Evolutionary conservation across 163 green algal genomes (phyloP).

Genomic region (Scenedesmus sp.): DNA sequence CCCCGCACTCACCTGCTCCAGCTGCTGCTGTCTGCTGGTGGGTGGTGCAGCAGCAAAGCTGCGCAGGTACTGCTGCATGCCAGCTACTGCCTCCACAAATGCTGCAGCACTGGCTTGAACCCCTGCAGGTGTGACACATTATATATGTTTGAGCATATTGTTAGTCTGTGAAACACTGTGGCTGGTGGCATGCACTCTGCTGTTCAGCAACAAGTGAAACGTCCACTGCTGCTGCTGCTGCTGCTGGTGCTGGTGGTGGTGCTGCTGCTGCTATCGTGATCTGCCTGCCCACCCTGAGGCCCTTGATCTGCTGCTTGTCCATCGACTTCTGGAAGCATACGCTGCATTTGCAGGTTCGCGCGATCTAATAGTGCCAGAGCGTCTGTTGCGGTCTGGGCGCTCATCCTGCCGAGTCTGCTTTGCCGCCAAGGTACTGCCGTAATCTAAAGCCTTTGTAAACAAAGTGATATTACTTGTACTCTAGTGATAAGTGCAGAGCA

Average conservation of each 20-base stretch:
- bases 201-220: background rate
- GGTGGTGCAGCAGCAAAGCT: conserved; percentile 9
- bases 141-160: background rate
- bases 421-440: background rate
- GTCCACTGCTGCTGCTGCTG: background rate
- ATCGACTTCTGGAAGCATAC: background rate
- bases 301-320: background rate
- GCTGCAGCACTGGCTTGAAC: background rate
- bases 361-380: conserved; percentile 17
- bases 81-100: conserved; percentile 10
- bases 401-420: background rate
- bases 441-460: too few relatives aligned
- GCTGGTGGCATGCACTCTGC: background rate
- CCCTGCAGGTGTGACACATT: background rate
- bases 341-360: background rate
- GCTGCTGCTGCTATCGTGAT: background rate
- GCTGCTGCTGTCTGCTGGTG: conserved; percentile 18
- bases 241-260: background rate
- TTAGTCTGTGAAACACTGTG: background rate
- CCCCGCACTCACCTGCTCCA: conserved; percentile 7
- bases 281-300: background rate
- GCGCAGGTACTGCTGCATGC: conserved; percentile 3
- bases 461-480: too few relatives aligned
- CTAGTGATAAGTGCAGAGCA: too few relatives aligned
- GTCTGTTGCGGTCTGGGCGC: background rate